phyloP scores from a whole-genome alignment of 495 filamentous ascomycete genomes.

The Neohortaea acidophila region DNA sequence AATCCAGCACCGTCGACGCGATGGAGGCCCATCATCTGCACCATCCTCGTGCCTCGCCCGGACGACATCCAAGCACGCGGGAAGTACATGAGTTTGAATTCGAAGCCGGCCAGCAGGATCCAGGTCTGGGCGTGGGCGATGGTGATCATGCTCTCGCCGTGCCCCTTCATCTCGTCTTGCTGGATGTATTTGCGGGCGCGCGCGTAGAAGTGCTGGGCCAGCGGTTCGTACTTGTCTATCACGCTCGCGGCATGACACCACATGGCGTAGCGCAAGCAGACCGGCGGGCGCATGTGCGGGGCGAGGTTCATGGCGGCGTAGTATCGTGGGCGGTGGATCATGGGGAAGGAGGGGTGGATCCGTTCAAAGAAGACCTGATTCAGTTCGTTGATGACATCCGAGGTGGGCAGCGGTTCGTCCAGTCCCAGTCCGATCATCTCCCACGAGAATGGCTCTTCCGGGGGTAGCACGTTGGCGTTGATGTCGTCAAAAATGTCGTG shows the following conservation, averaged over 20 bases:
- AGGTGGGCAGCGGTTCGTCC: slow-evolving; percentile 77
- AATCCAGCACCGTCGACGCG: slow-evolving; percentile 71
- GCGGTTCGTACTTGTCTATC: slow-evolving; percentile 57
- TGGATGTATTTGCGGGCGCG: slow-evolving; percentile 81
- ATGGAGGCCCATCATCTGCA: slow-evolving; percentile 88
- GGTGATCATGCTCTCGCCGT: slow-evolving; percentile 73
- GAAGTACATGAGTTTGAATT: slow-evolving; percentile 97
- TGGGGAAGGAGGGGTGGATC: slow-evolving; percentile 66
- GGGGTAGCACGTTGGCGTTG: background rate
- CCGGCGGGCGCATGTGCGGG: slow-evolving; percentile 70
- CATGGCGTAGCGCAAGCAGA: slow-evolving; percentile 82
- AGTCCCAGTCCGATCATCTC: slow-evolving; percentile 89
- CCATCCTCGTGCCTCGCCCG: slow-evolving; percentile 58
- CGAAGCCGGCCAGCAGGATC: slow-evolving; percentile 63
- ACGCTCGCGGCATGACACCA: slow-evolving; percentile 79
- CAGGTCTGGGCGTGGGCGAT: slow-evolving; percentile 72
- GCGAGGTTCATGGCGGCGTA: slow-evolving; percentile 70
- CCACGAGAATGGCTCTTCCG: slow-evolving; percentile 37
- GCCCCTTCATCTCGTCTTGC: slow-evolving; percentile 78
- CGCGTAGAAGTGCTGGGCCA: slow-evolving; percentile 76
- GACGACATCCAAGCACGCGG: slow-evolving; percentile 89
- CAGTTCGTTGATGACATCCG: slow-evolving; percentile 84
- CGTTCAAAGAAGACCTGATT: slow-evolving; percentile 86
- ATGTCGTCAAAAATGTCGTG: background rate
- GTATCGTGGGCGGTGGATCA: slow-evolving; percentile 80